Conservation (phyloP, 2,329 filamentous ascomycete species). For the Periglandula ipomoeae region DNA sequence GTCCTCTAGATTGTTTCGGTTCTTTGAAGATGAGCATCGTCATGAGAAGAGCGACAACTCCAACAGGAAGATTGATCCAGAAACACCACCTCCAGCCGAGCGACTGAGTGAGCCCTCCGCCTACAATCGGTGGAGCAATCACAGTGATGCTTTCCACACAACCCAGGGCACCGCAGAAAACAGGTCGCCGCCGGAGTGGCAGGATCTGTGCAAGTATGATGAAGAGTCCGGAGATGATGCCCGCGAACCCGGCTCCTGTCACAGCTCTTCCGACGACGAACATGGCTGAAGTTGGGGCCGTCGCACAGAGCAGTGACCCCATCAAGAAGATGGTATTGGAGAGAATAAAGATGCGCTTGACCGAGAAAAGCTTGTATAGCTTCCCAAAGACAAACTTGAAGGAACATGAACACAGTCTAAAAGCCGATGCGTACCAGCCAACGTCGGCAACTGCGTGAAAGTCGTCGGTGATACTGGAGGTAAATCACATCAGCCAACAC, state of each 20-base stretch:
- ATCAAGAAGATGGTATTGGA: conserved; percentile 32
- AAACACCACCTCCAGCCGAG: conserved; percentile 27
- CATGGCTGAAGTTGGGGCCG: conserved; percentile 17
- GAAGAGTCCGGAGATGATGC: conserved; percentile 27
- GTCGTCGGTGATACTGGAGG: conserved; percentile 18
- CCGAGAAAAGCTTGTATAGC: not conserved
- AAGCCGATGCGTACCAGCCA: conserved; percentile 19
- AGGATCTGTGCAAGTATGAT: not conserved
- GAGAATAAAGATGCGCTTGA: conserved; percentile 25
- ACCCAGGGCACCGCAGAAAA: not conserved
- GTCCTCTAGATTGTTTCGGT: not conserved
- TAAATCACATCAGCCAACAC: no score
- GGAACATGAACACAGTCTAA: conserved; percentile 29
- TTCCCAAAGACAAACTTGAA: conserved; percentile 21
- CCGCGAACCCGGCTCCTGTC: conserved; percentile 33
- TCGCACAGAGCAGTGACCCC: conserved; percentile 35
- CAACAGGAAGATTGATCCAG: conserved; percentile 22
- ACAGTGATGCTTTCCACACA: conserved; percentile 13
- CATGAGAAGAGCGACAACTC: conserved; percentile 3
- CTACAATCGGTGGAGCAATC: conserved; percentile 16
- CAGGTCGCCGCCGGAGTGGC: not conserved
- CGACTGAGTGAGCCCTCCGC: conserved; percentile 18
- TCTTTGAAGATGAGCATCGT: conserved; percentile 4
- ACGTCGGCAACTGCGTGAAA: conserved; percentile 16
- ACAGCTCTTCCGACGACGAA: conserved; percentile 38